These are phyloP conservation scores for Cladosporium sphaerospermum DNA, from an alignment of 2,329 filamentous ascomycete genomes.

Conservation along the genomic window DNA sequence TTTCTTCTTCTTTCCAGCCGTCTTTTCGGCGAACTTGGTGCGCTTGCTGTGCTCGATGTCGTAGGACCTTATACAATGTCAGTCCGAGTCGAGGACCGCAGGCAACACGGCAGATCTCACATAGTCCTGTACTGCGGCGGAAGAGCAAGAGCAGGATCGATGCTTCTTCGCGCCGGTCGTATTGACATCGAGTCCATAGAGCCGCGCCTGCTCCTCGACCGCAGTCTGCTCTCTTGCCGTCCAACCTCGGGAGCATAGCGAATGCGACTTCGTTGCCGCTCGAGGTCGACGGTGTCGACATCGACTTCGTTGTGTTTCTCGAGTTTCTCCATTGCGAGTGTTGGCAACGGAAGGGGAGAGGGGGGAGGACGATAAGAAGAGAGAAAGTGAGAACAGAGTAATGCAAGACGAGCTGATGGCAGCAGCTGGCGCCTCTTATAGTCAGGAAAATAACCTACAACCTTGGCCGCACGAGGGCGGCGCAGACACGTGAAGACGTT, in stretches of 20 bases:
- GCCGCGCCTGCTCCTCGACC: conserved; percentile 9
- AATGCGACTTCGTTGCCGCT: conserved; percentile 8
- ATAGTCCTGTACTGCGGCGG: conserved; percentile 40
- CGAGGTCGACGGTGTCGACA: conserved; percentile 10
- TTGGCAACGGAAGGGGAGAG: background rate
- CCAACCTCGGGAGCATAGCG: conserved; percentile 32
- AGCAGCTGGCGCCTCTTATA: background rate
- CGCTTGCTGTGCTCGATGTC: conserved; percentile 34
- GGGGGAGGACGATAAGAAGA: background rate
- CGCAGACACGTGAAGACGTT: conserved; percentile 1
- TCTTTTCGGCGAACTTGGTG: conserved; percentile 22
- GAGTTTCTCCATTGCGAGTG: conserved; percentile 2
- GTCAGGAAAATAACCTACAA: background rate
- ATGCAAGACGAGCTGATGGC: background rate
- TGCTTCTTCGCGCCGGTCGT: conserved; percentile 30
- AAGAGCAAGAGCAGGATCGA: conserved; percentile 39
- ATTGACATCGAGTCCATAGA: conserved; percentile 31
- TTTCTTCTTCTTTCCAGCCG: conserved; percentile 28
- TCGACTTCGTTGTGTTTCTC: conserved; percentile 1
- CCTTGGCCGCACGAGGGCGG: background rate
- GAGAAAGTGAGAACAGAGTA: background rate
- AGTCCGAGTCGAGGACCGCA: background rate
- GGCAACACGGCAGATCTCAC: background rate
- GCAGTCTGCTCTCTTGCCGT: conserved; percentile 22
- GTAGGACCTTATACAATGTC: conserved; percentile 29